Evolutionary conservation across 2,329 filamentous ascomycete genomes (phyloP), one percentile per base, ranked within the genome.

Genomic region (Emergomyces africanus): DNA sequence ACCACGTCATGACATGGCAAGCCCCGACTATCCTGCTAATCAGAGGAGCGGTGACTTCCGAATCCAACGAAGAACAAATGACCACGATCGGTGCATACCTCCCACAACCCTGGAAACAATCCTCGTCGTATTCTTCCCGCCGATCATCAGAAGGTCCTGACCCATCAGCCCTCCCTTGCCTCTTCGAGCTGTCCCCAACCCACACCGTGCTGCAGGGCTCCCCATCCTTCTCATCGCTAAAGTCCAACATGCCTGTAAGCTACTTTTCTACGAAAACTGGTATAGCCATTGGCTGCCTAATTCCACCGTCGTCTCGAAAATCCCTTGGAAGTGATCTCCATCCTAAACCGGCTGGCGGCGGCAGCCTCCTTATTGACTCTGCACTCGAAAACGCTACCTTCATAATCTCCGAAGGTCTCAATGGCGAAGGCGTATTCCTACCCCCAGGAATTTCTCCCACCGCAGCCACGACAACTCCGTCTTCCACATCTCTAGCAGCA

Each of bases 1-100:
- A 82, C 62, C 75, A 81, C 63, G 78, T 82, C 59, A 77, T 83
- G 65, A 81, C 81, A 58, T 83, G 81, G 81, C 75, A 77, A 61
- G 78, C 79, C 0, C 77, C 79, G 1, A 79, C 79, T 2, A 74
- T 83, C n/a, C 71, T 83, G 14, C 69, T 83, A 8, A 72, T 83
- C 14, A 76, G 77, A 57, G 81, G 81, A 25, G 69, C 69, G 23
- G 62, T 73, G 6, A 67, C 74, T 23, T 66, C 65, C 1, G 59
- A 44, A 18, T 59, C 71, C 57, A 67, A 72, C 35, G 72, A 77
- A 20, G 70, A 73, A 48, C 66, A 73, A 33, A 67, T 78, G 18
- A 44, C 54, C 18, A 73, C 73, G 3, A 68, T 76, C 57, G 78
- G 78, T 56, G 71, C 74, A 41, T 73, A 74, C 55, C 60, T 75